These are phyloP conservation scores for Tulasnella sp. DNA, from an alignment of 768 basidiomycete genomes.

Conservation along the genomic window DNA sequence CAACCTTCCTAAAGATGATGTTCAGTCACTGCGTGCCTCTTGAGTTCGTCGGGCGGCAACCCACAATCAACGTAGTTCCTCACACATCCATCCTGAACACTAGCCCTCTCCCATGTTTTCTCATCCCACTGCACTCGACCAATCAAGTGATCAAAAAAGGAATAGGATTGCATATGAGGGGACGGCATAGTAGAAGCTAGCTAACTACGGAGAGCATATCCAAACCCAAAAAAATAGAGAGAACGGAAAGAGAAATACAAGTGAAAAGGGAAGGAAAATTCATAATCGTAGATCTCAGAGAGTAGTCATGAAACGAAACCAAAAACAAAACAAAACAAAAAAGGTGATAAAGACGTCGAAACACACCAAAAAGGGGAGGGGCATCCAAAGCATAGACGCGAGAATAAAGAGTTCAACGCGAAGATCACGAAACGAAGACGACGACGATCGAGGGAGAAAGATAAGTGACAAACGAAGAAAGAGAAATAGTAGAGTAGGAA, in stretches of 20 bases:
- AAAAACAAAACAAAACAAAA: background rate
- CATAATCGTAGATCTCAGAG: background rate
- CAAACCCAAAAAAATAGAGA: background rate
- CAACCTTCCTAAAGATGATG: too few relatives aligned
- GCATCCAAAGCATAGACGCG: background rate
- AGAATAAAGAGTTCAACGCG: background rate
- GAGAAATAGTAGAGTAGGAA: background rate
- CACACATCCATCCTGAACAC: too few relatives aligned
- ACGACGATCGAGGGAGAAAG: background rate
- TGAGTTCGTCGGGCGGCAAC: too few relatives aligned
- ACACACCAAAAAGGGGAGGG: background rate
- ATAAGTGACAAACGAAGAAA: background rate
- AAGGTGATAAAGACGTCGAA: background rate
- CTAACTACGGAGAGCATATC: background rate
- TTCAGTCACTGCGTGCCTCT: too few relatives aligned
- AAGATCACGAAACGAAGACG: background rate
- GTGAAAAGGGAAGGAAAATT: background rate
- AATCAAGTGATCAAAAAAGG: too few relatives aligned
- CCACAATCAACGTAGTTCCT: too few relatives aligned
- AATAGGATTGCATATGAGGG: too few relatives aligned
- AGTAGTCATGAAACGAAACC: background rate
- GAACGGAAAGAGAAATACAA: background rate
- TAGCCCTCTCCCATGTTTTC: too few relatives aligned
- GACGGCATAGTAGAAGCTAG: background rate
- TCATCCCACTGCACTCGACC: too few relatives aligned